Conservation (phyloP, 331 rosid genomes). For the Rosa hybrid region DNA sequence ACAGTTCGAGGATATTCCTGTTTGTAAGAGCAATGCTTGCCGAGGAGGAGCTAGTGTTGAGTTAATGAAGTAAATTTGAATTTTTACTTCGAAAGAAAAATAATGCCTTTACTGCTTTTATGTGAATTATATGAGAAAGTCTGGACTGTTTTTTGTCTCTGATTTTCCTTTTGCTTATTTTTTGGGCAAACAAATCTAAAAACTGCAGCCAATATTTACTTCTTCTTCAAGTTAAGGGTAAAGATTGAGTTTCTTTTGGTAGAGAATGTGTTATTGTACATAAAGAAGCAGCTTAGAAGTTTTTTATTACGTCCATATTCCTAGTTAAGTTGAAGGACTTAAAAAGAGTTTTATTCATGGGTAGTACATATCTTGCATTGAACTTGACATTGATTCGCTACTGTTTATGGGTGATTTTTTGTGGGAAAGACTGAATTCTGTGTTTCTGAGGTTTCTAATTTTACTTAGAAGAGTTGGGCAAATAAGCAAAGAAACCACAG, state of each 20-base stretch:
- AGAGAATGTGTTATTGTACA: not conserved
- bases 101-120: not conserved
- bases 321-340: too few species aligned
- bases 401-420: too few species aligned
- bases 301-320: too few species aligned
- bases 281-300: not conserved
- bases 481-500: not conserved
- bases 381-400: too few species aligned
- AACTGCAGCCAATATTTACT: too few species aligned
- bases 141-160: too few species aligned
- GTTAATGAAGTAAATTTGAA: conserved; percentile 28
- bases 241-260: not conserved
- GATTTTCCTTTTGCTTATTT: too few species aligned
- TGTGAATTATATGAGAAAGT: not conserved
- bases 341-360: too few species aligned
- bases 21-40: conserved; percentile 39
- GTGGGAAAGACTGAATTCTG: not conserved
- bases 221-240: not conserved
- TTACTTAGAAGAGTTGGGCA: not conserved
- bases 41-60: not conserved
- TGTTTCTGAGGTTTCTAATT: not conserved
- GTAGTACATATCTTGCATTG: too few species aligned
- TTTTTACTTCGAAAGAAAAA: not conserved
- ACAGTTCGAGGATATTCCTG: conserved; percentile 53
- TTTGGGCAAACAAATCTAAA: too few species aligned